A percentile compares a stretch with the other conserved stretches of the same genome.
phyloP scores from a whole-genome alignment of 495 filamentous ascomycete genomes.

The Astrothelium subdiscretum region DNA sequence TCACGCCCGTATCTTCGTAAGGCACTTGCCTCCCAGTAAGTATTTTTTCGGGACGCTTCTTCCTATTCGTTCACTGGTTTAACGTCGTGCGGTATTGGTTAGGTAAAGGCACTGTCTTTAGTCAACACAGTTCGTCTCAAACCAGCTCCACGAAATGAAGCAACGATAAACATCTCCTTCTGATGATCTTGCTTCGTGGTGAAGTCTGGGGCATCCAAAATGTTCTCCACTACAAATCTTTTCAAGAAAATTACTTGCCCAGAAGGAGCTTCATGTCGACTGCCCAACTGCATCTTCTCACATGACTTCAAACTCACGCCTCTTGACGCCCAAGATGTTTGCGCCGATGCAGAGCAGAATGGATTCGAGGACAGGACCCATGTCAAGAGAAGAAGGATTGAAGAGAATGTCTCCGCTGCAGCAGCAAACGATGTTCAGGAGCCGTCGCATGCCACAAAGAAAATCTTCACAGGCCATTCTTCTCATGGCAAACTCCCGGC shows the following conservation, averaged over 20 bases:
- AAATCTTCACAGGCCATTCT: background rate
- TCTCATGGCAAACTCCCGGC: background rate
- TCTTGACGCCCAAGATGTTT: background rate
- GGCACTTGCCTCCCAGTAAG: background rate
- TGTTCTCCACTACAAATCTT: slow-evolving; percentile 55
- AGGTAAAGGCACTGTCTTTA: background rate
- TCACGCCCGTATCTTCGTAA: background rate
- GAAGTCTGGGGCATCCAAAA: slow-evolving; percentile 21
- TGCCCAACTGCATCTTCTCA: slow-evolving; percentile 51
- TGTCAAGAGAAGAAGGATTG: background rate
- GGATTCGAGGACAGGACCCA: background rate
- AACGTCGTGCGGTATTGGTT: background rate
- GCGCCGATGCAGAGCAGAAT: background rate
- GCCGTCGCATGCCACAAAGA: background rate
- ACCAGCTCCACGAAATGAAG: background rate
- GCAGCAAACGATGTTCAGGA: background rate
- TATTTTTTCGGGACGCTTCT: background rate
- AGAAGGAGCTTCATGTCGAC: slow-evolving; percentile 39
- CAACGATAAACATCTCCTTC: background rate
- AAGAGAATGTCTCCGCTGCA: too few species aligned
- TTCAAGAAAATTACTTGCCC: slow-evolving; percentile 59
- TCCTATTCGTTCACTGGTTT: background rate
- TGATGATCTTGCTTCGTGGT: background rate
- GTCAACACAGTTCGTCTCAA: background rate
- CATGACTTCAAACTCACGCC: slow-evolving; percentile 27